A percentile compares a stretch with the other conserved stretches of the same genome.
These are phyloP conservation scores for Tetradesmus obliquus DNA, from an alignment of 139 green algal species.

Conservation along the genomic window DNA sequence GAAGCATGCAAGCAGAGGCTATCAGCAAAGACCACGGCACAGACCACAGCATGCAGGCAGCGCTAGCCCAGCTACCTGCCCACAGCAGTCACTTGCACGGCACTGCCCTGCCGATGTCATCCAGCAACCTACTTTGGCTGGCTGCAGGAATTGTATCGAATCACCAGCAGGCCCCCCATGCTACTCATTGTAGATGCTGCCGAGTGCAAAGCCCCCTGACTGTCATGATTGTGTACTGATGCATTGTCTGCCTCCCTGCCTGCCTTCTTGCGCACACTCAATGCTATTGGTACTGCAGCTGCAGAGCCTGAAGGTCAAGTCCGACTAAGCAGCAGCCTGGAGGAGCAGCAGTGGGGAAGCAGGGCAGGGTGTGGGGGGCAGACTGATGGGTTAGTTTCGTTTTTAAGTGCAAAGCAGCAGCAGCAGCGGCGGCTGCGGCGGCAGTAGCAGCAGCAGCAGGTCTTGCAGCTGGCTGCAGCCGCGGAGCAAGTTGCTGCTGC, in stretches of 20 bases:
- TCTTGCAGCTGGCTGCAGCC: background rate
- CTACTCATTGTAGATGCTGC: too few relatives aligned
- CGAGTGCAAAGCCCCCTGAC: too few relatives aligned
- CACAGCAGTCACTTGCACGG: background rate
- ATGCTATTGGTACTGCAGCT: conserved; percentile 30
- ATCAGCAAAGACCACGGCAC: too few relatives aligned
- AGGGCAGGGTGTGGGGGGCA: background rate
- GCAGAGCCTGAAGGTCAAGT: conserved; percentile 38
- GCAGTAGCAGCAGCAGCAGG: background rate
- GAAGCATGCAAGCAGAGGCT: too few relatives aligned
- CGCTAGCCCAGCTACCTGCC: too few relatives aligned
- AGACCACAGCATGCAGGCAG: background rate
- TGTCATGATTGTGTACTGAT: background rate
- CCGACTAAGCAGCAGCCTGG: conserved; percentile 32
- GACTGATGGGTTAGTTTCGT: background rate
- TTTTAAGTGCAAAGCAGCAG: background rate
- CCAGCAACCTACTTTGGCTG: background rate
- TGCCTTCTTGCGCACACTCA: background rate
- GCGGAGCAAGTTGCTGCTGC: background rate
- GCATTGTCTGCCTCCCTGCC: background rate
- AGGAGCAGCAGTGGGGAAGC: conserved; percentile 1
- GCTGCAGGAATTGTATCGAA: background rate
- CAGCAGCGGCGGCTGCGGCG: background rate
- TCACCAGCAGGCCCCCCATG: background rate
- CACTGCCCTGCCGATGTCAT: background rate